These are phyloP conservation scores for Lichina pygmaea DNA, from an alignment of 495 filamentous ascomycete species.

Conservation along the genomic window DNA sequence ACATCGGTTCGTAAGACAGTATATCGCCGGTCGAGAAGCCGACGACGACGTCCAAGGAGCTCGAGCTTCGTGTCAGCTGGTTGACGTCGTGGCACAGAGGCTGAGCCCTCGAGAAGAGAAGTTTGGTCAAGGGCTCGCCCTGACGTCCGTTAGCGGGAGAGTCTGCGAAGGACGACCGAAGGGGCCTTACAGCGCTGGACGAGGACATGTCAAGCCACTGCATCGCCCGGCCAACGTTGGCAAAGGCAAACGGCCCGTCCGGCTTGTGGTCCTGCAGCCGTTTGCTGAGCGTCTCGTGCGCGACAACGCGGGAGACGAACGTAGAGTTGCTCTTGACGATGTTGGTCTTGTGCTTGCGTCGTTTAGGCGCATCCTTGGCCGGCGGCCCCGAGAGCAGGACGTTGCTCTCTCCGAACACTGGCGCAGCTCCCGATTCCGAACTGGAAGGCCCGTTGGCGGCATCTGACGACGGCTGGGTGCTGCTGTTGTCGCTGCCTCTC, in stretches of 20 bases:
- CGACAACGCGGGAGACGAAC: constrained; percentile 85
- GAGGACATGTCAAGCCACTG: constrained; percentile 56
- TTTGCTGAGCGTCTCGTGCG: constrained; percentile 56
- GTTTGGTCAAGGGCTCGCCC: constrained; percentile 76
- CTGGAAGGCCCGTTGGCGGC: constrained; percentile 4
- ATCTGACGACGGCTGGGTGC: constrained; percentile 1
- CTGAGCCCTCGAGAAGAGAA: constrained; percentile 87
- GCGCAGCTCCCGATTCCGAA: constrained; percentile 16
- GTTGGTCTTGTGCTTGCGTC: constrained; percentile 85
- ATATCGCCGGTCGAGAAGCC: constrained; percentile 90
- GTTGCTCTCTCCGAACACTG: constrained; percentile 76
- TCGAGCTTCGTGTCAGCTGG: constrained; percentile 42
- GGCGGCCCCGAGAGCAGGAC: constrained; percentile 27
- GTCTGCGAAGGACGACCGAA: neutral
- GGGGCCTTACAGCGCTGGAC: constrained; percentile 19
- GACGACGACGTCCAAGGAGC: constrained; percentile 76
- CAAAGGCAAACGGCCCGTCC: constrained; percentile 72
- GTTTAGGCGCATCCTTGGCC: constrained; percentile 51
- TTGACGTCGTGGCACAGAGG: constrained; percentile 91
- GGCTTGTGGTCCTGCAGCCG: constrained; percentile 47
- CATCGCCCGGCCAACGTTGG: constrained; percentile 81
- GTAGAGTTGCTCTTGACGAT: constrained; percentile 95
- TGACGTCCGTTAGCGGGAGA: constrained; percentile 11
- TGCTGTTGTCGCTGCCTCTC: constrained; percentile 14
- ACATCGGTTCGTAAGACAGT: constrained; percentile 96